phyloP scores from a whole-genome alignment of 495 filamentous ascomycete genomes.

The Neurospora tetrasperma region DNA sequence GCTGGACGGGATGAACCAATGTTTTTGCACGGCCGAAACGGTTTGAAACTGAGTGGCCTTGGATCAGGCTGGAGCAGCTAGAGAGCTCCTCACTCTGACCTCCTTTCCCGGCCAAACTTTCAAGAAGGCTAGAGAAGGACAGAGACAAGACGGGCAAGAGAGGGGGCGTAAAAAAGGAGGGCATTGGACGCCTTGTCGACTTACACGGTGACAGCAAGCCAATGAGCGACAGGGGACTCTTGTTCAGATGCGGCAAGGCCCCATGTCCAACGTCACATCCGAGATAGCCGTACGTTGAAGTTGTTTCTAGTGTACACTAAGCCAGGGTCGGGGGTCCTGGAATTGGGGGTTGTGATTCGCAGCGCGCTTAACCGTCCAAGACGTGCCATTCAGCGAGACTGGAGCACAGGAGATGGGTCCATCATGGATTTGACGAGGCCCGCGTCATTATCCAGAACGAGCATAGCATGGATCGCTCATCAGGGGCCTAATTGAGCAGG shows the following conservation, averaged over 20 bases:
- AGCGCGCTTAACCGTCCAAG: not conserved
- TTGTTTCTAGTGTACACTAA: not conserved
- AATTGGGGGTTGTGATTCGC: not conserved
- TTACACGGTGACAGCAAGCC: not conserved
- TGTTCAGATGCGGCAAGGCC: constrained; percentile 1
- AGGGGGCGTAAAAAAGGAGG: not conserved
- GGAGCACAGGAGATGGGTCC: not conserved
- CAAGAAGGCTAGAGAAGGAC: not conserved
- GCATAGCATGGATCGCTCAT: not conserved
- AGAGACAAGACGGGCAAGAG: not conserved
- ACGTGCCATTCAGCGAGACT: not conserved
- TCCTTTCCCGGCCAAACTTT: not conserved
- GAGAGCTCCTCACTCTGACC: not conserved
- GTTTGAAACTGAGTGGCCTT: not conserved
- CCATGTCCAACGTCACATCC: constrained; percentile 2
- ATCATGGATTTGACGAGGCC: not conserved
- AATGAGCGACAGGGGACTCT: not conserved
- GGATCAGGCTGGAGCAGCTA: not conserved
- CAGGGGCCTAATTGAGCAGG: not conserved
- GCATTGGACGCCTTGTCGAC: not conserved
- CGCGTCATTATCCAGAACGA: not conserved
- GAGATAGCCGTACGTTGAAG: not conserved
- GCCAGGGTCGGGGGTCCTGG: not conserved
- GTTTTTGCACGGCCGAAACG: not conserved
- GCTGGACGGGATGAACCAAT: not conserved